A percentile compares a stretch with the other conserved stretches of the same genome.
Evolutionary conservation across 257 asterid genomes (phyloP).

Genomic region (Solanum megistacrolobum): DNA sequence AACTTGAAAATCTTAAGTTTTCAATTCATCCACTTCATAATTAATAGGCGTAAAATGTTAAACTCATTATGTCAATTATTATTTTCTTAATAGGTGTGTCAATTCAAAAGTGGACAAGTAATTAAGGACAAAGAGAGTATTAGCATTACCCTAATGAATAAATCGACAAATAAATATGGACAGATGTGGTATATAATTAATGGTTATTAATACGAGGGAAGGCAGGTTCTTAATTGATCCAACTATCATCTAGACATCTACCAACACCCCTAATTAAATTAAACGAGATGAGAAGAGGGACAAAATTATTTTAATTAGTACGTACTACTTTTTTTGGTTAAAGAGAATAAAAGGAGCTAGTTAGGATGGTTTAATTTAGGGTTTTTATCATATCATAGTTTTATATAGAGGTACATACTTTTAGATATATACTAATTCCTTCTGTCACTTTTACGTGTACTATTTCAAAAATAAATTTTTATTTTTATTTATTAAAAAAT

Average conservation of each 20-base stretch:
- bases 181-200: background rate
- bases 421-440: background rate
- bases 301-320: background rate
- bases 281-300: background rate
- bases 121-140: too few species aligned
- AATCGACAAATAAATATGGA: too few species aligned
- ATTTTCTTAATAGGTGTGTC: too few species aligned
- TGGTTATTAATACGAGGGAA: background rate
- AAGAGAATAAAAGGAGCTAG: background rate
- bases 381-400: background rate
- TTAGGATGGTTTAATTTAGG: background rate
- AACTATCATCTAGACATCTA: background rate
- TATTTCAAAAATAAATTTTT: too few species aligned
- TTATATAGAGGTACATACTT: background rate
- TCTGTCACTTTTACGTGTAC: background rate
- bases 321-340: background rate
- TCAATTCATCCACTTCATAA: too few species aligned
- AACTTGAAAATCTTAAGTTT: too few species aligned
- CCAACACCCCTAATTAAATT: background rate
- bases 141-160: too few species aligned
- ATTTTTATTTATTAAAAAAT: too few species aligned
- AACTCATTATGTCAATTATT: too few species aligned
- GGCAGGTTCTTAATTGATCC: background rate
- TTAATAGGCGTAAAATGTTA: too few species aligned
- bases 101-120: too few species aligned